Base-by-base conservation (phyloP, 2,329 filamentous ascomycete genomes). In the Calonectria naviculata region DNA sequence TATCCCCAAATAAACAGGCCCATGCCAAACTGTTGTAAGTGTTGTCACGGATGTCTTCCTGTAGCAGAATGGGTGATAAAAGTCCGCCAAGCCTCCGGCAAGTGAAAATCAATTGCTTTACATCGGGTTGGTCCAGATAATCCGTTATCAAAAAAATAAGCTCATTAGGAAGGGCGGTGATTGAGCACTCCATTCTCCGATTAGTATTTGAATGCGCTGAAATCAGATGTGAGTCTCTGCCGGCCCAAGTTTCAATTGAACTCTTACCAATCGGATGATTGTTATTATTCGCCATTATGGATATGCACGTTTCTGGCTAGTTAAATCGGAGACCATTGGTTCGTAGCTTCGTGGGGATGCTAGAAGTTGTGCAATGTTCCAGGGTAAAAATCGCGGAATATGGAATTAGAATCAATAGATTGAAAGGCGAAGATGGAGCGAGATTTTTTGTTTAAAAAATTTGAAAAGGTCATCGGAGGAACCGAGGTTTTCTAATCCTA, bases 1-100 rank as follows among this genome's bases (percentile, higher is more conserved):
- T n/a, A 41, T 70, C 34, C 3, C 68, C 68, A 54, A 34, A 46
- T 15, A 54, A 34, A 34, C 68, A 70, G 12, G 68, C 68, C 68
- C 68, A 70, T 10, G 62, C 61, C 21, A 70, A 24, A 8, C 62
- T 47, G 17, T 62, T 66, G 54, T 70, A 70, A 17, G n/a, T 31
- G 2, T 46, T 24, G n/a, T 47, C 56, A 10, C 44, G 34, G 44
- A 70, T 66, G n/a, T 70, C 68, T 21, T 34, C 19, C 10, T 28
- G n/a, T 9, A 70, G 28, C 7, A 70, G 29, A 41, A 34, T 36
- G 13, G 28, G 67, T 2, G 31, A 36, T 5, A 58, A 7, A 7
- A 46, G n/a, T 19, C 15, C 17, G 2, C 34, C 34, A 34, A 58
- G 19, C 5, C n/a, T 13, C 29, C 31, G 34, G n/a, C 38, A 66